Evolutionary conservation across 2,329 filamentous ascomycete species (phyloP).

Genomic region (Cercospora brassicicola): DNA sequence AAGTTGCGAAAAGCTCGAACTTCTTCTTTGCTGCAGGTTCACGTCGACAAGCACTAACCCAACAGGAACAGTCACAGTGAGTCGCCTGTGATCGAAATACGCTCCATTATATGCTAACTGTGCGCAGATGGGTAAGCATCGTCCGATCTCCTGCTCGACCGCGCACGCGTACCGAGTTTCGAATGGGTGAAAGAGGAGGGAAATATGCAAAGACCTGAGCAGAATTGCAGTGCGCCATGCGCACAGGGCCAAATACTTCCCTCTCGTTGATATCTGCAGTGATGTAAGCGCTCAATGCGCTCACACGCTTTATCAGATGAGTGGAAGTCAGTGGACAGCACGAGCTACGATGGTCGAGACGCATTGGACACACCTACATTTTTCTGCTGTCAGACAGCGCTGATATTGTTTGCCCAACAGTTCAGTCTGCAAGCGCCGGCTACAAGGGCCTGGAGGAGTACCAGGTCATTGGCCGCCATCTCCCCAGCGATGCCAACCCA

Average conservation of each 20-base stretch:
- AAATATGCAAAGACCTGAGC: slow-evolving; percentile 18
- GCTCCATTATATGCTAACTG: slow-evolving; percentile 32
- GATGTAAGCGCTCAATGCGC: neutral
- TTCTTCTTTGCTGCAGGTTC: slow-evolving; percentile 5
- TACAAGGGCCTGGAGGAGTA: slow-evolving; percentile 84
- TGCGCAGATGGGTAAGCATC: slow-evolving; percentile 62
- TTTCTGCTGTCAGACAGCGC: slow-evolving; percentile 15
- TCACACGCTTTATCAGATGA: neutral
- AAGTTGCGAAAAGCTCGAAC: slow-evolving; percentile 11
- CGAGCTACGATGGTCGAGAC: slow-evolving; percentile 16
- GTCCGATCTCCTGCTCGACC: slow-evolving; percentile 22
- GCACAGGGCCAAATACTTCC: neutral
- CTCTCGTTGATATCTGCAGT: no score
- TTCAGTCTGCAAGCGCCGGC: slow-evolving; percentile 52
- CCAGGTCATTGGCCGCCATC: slow-evolving; percentile 99
- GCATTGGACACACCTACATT: slow-evolving; percentile 7
- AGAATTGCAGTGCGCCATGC: slow-evolving; percentile 16
- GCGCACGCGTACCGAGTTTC: slow-evolving; percentile 19
- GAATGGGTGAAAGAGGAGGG: slow-evolving; percentile 34
- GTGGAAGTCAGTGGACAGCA: slow-evolving; percentile 11
- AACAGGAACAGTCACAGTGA: slow-evolving; percentile 33
- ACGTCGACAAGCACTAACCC: slow-evolving; percentile 19
- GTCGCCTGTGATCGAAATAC: slow-evolving; percentile 15
- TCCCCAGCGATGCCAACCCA: slow-evolving; percentile 96
- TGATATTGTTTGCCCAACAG: slow-evolving; percentile 55